Evolutionary conservation across 2,329 filamentous ascomycete species (phyloP).

Genomic region (Colletotrichum eremochloae): DNA sequence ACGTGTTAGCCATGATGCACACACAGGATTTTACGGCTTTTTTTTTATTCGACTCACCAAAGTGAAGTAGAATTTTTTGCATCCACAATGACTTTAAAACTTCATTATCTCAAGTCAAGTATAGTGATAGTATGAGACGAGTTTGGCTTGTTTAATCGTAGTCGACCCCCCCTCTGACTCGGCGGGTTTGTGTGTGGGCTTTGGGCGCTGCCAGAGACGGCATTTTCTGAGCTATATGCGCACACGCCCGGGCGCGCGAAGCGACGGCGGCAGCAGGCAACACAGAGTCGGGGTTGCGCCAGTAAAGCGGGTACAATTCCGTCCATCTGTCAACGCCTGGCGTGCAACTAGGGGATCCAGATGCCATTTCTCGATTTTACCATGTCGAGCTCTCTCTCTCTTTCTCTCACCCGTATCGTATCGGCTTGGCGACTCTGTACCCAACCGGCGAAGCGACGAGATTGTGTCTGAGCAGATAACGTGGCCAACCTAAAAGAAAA

Average conservation of each 20-base stretch:
- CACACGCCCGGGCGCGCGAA: background rate
- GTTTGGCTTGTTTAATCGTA: background rate
- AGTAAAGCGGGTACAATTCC: background rate
- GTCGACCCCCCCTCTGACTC: constrained; percentile 24
- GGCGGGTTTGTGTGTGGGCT: constrained; percentile 1
- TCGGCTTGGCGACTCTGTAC: background rate
- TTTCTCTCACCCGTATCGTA: background rate
- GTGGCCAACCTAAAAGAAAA: background rate
- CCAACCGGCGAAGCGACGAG: background rate
- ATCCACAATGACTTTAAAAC: no score
- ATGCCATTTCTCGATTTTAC: constrained; percentile 33
- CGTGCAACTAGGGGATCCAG: background rate
- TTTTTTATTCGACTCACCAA: background rate
- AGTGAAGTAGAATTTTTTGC: no score
- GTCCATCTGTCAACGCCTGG: background rate
- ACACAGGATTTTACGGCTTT: background rate
- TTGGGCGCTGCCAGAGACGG: constrained; percentile 1
- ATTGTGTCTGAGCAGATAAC: background rate
- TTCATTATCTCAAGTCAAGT: no score
- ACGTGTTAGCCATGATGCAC: background rate
- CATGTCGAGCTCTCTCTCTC: constrained; percentile 4
- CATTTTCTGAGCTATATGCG: constrained; percentile 14
- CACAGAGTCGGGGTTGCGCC: background rate
- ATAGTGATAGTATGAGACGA: background rate
- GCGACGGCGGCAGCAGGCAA: background rate